These are phyloP conservation scores for Penicillium steckii DNA, from an alignment of 495 filamentous ascomycete genomes.

Conservation along the genomic window DNA sequence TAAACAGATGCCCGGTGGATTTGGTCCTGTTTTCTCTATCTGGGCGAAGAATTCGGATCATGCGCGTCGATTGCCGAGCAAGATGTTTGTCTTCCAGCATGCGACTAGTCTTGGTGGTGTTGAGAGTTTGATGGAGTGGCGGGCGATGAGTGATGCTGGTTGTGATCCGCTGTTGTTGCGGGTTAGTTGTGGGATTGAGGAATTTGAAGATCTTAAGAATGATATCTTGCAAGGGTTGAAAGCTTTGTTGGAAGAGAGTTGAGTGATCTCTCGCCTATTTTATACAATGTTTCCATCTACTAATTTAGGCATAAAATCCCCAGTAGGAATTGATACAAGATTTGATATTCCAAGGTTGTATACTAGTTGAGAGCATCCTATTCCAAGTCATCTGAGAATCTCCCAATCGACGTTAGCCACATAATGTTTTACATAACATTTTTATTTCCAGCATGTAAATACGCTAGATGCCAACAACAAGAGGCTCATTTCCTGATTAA, in stretches of 20 bases:
- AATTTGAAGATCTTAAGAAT: constrained; percentile 18
- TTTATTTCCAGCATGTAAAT: no score
- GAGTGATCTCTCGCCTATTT: neutral
- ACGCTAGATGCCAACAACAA: no score
- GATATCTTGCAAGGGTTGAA: constrained; percentile 15
- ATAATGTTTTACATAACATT: no score
- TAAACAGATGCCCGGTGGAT: constrained; percentile 88
- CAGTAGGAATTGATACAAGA: no score
- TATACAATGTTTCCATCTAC: neutral
- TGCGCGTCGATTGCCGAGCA: constrained; percentile 72
- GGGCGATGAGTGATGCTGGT: constrained; percentile 55
- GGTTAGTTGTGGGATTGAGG: constrained; percentile 19
- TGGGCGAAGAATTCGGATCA: constrained; percentile 54
- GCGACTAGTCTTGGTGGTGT: constrained; percentile 90
- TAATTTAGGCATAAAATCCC: no score
- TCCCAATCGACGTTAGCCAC: no score
- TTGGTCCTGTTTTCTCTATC: constrained; percentile 81
- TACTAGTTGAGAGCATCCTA: no score
- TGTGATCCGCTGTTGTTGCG: constrained; percentile 14
- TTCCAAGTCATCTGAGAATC: no score
- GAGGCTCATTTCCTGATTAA: no score
- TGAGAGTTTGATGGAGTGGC: constrained; percentile 76
- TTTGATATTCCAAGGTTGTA: no score
- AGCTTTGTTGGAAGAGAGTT: neutral
- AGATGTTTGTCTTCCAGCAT: constrained; percentile 82